These are phyloP conservation scores for Aspergillus phoenicis DNA, from an alignment of 2,329 filamentous ascomycete genomes.

Conservation along the genomic window DNA sequence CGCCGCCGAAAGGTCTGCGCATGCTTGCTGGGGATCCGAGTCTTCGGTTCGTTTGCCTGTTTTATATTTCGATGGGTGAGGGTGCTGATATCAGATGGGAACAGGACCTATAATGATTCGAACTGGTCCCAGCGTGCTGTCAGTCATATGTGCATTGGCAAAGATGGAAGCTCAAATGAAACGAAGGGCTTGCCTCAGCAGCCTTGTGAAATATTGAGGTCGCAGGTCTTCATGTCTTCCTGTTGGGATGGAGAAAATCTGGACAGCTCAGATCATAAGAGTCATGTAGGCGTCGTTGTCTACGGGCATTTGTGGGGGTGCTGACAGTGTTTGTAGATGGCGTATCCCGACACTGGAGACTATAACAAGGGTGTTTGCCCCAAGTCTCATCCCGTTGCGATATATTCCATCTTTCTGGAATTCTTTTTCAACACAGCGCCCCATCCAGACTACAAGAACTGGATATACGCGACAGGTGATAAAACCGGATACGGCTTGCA, in stretches of 20 bases:
- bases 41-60: constrained; percentile 16
- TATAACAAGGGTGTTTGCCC: constrained; percentile 41
- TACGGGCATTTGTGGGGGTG: not conserved
- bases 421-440: constrained; percentile 57
- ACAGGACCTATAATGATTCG: constrained; percentile 23
- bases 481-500: constrained; percentile 57
- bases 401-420: constrained; percentile 64
- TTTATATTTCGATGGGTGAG: not conserved
- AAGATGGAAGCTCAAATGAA: constrained; percentile 47
- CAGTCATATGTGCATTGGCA: constrained; percentile 59
- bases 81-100: not conserved
- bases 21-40: constrained; percentile 25
- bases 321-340: constrained; percentile 24
- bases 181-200: constrained; percentile 66
- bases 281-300: constrained; percentile 30
- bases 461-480: constrained; percentile 53
- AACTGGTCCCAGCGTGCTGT: constrained; percentile 50
- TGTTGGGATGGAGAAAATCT: constrained; percentile 43
- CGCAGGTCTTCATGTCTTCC: constrained; percentile 42
- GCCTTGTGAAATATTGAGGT: constrained; percentile 28
- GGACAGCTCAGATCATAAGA: constrained; percentile 36
- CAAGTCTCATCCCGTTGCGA: constrained; percentile 53
- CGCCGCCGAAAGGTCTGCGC: constrained; percentile 28
- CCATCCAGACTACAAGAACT: constrained; percentile 50
- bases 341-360: constrained; percentile 36